Evolutionary conservation across 805 yeast species (phyloP).

Genomic region (Dipodascopsis tothii): DNA sequence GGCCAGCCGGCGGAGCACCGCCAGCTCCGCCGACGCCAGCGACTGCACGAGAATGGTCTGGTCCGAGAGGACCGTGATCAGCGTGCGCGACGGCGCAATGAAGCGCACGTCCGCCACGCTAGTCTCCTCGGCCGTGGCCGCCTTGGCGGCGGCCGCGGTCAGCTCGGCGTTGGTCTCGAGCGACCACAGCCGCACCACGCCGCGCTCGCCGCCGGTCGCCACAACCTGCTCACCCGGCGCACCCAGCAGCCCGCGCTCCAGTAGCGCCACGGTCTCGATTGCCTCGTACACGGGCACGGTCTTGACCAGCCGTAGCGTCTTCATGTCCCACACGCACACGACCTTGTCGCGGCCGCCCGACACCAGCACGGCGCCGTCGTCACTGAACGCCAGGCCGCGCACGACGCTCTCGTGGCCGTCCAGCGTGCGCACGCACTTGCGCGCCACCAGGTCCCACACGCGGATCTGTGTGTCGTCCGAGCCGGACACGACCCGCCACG

Average conservation of each 20-base stretch:
- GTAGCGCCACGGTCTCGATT: conserved; percentile 34
- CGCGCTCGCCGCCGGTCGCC: conserved; percentile 75
- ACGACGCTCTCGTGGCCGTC: conserved; percentile 80
- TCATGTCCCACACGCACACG: conserved; percentile 50
- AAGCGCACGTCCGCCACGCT: conserved; percentile 50
- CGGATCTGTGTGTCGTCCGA: conserved; percentile 49
- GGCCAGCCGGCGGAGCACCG: conserved; percentile 52
- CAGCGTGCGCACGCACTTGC: conserved; percentile 56
- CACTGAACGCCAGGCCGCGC: conserved; percentile 66
- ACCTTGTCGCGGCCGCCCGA: conserved; percentile 89
- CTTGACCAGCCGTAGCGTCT: conserved; percentile 47
- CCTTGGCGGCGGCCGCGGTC: conserved; percentile 33
- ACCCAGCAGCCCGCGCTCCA: conserved; percentile 21
- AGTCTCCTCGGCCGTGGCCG: conserved; percentile 62
- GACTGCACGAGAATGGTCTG: conserved; percentile 63
- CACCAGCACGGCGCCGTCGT: conserved; percentile 48
- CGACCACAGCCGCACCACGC: conserved; percentile 61
- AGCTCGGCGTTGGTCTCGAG: conserved; percentile 41
- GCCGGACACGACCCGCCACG: conserved; percentile 78
- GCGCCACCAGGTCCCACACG: conserved; percentile 58
- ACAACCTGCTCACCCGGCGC: conserved; percentile 28
- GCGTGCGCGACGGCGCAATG: conserved; percentile 13
- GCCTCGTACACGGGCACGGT: conserved; percentile 64
- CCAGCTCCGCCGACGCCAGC: conserved; percentile 30
- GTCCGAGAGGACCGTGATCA: conserved; percentile 65